These are phyloP conservation scores for Tricholoma saponaceum DNA, from an alignment of 768 basidiomycete species.

Conservation along the genomic window DNA sequence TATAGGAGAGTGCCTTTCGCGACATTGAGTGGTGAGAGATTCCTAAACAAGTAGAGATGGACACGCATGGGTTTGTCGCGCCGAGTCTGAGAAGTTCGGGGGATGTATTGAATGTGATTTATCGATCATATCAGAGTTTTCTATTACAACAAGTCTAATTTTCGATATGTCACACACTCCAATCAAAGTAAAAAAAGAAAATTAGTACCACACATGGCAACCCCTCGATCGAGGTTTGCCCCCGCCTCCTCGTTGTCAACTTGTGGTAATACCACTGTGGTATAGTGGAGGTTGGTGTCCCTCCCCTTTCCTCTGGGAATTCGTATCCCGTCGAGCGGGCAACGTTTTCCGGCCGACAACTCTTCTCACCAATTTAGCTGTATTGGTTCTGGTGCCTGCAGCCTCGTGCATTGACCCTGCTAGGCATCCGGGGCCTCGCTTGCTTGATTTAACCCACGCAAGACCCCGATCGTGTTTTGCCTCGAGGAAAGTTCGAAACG, in stretches of 20 bases:
- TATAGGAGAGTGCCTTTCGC: too few relatives aligned
- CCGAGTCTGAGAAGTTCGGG: too few relatives aligned
- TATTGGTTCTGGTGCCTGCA: neutral
- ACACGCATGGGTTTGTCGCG: too few relatives aligned
- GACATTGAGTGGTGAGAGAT: too few relatives aligned
- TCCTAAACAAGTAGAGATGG: too few relatives aligned
- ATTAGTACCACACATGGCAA: conserved; percentile 5
- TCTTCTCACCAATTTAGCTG: neutral
- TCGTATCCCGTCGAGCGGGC: conserved; percentile 4
- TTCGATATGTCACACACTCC: conserved; percentile 14
- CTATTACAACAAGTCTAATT: too few relatives aligned
- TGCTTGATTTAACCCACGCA: neutral
- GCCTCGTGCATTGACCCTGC: conserved; percentile 4
- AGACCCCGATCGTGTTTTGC: neutral
- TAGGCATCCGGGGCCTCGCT: neutral
- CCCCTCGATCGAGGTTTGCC: conserved; percentile 6
- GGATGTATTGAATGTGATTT: too few relatives aligned
- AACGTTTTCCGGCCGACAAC: neutral
- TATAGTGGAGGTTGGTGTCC: conserved; percentile 10
- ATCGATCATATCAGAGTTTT: too few relatives aligned
- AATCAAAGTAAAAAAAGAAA: neutral
- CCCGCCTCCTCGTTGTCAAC: conserved; percentile 4
- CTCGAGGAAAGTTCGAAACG: neutral
- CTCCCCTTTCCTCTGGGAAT: conserved; percentile 1
- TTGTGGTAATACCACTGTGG: too few relatives aligned